A percentile compares a stretch with the other conserved stretches of the same genome.
These are phyloP conservation scores for Endothia cerciana DNA, from an alignment of 2,329 filamentous ascomycete genomes.

Conservation along the genomic window DNA sequence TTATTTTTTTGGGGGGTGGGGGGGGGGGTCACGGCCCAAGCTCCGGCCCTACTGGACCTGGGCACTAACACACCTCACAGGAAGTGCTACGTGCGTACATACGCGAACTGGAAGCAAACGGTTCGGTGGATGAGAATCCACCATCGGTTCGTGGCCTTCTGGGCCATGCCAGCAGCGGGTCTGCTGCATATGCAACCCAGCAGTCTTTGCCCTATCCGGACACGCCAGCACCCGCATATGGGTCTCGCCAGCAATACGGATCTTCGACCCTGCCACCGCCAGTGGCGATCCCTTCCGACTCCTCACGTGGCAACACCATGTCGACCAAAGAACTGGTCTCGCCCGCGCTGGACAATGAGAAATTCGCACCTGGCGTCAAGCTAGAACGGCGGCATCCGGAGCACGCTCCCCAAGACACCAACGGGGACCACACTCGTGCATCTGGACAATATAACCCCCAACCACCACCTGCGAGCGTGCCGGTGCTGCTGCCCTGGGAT, in stretches of 20 bases:
- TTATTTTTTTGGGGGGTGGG: no score
- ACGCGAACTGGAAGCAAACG: conserved; percentile 58
- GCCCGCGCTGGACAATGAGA: conserved; percentile 44
- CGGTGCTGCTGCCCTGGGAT: conserved; percentile 41
- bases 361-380: conserved; percentile 46
- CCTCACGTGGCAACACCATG: conserved; percentile 30
- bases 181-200: conserved; percentile 31
- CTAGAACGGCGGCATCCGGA: conserved; percentile 42
- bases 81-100: conserved; percentile 65
- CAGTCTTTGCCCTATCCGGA: conserved; percentile 36
- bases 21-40: no score
- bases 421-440: conserved; percentile 14
- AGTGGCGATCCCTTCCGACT: conserved; percentile 31
- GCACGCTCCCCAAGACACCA: conserved; percentile 17
- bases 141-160: conserved; percentile 59
- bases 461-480: conserved; percentile 22
- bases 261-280: conserved; percentile 28
- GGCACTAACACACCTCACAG: conserved; percentile 41
- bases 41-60: background rate
- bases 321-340: conserved; percentile 44
- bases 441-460: conserved; percentile 22
- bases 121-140: conserved; percentile 46
- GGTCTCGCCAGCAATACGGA: conserved; percentile 26
- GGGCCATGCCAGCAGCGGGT: conserved; percentile 40
- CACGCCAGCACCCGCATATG: conserved; percentile 30